phyloP scores from a whole-genome alignment of 805 yeast genomes.

The Ogataea minuta region DNA sequence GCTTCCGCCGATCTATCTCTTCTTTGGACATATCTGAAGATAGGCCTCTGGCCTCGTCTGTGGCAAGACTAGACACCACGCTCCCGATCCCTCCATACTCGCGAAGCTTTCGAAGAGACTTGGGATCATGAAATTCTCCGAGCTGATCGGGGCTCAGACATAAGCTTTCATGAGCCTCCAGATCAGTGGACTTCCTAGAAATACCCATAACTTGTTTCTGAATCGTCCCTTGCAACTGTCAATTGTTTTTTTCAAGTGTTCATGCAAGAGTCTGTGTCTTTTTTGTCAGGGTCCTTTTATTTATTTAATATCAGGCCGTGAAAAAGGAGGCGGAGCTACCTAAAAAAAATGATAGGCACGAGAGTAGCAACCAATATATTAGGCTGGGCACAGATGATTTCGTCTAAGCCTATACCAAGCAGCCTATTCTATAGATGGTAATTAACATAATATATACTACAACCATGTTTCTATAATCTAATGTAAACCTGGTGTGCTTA shows the following conservation, averaged over 20 bases:
- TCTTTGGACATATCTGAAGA: slow-evolving; percentile 29
- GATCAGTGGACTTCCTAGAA: slow-evolving; percentile 13
- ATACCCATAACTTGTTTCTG: slow-evolving; percentile 3
- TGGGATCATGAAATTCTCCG: slow-evolving; percentile 59
- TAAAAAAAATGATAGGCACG: neutral
- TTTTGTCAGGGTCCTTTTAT: slow-evolving; percentile 7
- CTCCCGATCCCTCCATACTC: slow-evolving; percentile 45
- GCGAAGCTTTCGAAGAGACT: slow-evolving; percentile 44
- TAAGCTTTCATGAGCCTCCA: slow-evolving; percentile 22
- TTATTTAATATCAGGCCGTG: neutral
- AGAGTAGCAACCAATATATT: neutral
- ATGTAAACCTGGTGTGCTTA: slow-evolving; percentile 2
- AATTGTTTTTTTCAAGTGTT: neutral
- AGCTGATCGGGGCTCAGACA: slow-evolving; percentile 36
- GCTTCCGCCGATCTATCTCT: slow-evolving; percentile 37
- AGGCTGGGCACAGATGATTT: neutral
- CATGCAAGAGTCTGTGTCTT: slow-evolving; percentile 5
- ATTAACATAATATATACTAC: slow-evolving; percentile 6
- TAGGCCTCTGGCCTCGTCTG: slow-evolving; percentile 44
- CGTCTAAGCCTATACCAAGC: neutral
- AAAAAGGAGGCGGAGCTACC: slow-evolving; percentile 12
- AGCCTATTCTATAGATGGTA: neutral
- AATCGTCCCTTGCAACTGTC: neutral
- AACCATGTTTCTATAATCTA: slow-evolving; percentile 3
- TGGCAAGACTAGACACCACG: slow-evolving; percentile 33